Percentiles rank a stretch among this genome's conserved stretches.
These are phyloP conservation scores for Skeletonema menzelii DNA, from an alignment of 108 stramenopile genomes.

Conservation along the genomic window DNA sequence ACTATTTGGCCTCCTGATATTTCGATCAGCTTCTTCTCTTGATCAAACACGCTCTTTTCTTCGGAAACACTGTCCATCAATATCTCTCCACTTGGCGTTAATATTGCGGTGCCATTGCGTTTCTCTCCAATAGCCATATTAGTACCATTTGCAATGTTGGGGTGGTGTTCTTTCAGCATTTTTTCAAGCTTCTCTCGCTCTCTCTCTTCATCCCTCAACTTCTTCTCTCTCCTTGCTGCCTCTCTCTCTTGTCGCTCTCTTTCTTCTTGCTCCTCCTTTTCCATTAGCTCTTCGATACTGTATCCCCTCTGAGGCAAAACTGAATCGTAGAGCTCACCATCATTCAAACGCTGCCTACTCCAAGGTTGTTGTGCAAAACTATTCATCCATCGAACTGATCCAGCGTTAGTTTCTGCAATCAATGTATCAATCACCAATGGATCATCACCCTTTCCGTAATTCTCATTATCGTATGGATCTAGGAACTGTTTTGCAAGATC, in stretches of 20 bases:
- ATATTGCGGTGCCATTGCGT: constrained; percentile 29
- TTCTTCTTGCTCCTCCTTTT: constrained; percentile 59
- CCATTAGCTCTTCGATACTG: constrained; percentile 69
- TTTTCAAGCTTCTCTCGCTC: constrained; percentile 23
- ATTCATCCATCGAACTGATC: constrained; percentile 81
- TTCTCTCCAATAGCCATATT: constrained; percentile 12
- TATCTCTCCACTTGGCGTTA: constrained; percentile 26
- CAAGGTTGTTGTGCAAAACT: constrained; percentile 77
- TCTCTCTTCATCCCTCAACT: constrained; percentile 38
- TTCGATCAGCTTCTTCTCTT: constrained; percentile 22
- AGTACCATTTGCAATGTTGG: constrained; percentile 23
- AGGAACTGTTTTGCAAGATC: constrained; percentile 92
- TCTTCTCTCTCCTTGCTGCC: constrained; percentile 46
- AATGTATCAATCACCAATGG: constrained; percentile 87
- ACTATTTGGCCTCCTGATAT: constrained; percentile 36
- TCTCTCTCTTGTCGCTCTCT: constrained; percentile 60
- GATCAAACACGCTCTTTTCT: constrained; percentile 3
- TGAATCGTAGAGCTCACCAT: constrained; percentile 71
- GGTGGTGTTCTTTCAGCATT: constrained; percentile 22
- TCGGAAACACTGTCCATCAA: constrained; percentile 16
- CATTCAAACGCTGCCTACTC: constrained; percentile 50
- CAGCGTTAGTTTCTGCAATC: constrained; percentile 89
- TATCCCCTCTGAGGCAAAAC: constrained; percentile 75
- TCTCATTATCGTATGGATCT: constrained; percentile 93
- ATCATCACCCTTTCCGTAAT: constrained; percentile 88